These are phyloP conservation scores for Eimeria necatrix DNA, from an alignment of 169 alveolate genomes.

Conservation along the genomic window DNA sequence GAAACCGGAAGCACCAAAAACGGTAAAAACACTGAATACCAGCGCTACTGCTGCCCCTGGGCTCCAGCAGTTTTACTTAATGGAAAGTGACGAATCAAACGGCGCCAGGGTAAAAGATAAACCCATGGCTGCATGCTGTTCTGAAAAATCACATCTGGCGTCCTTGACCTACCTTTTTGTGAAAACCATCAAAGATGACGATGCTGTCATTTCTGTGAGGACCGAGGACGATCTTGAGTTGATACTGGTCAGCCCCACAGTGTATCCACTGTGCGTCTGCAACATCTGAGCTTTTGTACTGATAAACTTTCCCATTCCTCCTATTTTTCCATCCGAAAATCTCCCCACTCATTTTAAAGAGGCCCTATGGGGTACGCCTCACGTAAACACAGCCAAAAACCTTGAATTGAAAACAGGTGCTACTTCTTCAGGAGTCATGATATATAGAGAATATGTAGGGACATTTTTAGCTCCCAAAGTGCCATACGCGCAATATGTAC, in stretches of 20 bases:
- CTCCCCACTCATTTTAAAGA: slow-evolving; percentile 93
- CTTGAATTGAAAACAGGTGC: not conserved
- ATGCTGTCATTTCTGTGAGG: slow-evolving; percentile 86
- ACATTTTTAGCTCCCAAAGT: not conserved
- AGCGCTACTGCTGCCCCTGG: too few relatives aligned
- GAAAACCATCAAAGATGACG: slow-evolving; percentile 87
- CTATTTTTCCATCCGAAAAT: slow-evolving; percentile 95
- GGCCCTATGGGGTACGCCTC: slow-evolving; percentile 84
- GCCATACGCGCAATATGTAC: not conserved
- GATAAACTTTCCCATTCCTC: slow-evolving; percentile 93
- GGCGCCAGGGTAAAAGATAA: not conserved
- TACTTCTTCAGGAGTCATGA: not conserved
- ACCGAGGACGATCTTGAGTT: slow-evolving; percentile 87
- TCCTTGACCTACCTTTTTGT: slow-evolving; percentile 84
- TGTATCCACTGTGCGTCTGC: slow-evolving; percentile 89
- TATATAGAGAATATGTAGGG: not conserved
- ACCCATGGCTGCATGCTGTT: not conserved
- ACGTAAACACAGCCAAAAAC: not conserved
- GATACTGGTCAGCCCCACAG: slow-evolving; percentile 88
- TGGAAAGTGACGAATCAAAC: too few relatives aligned
- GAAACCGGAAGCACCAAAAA: not conserved
- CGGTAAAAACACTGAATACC: not conserved
- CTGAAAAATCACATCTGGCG: not conserved
- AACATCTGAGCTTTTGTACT: slow-evolving; percentile 91
- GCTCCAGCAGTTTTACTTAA: too few relatives aligned